phyloP scores from a whole-genome alignment of 2,329 filamentous ascomycete species.

The Rhexocercosporidium sp. region DNA sequence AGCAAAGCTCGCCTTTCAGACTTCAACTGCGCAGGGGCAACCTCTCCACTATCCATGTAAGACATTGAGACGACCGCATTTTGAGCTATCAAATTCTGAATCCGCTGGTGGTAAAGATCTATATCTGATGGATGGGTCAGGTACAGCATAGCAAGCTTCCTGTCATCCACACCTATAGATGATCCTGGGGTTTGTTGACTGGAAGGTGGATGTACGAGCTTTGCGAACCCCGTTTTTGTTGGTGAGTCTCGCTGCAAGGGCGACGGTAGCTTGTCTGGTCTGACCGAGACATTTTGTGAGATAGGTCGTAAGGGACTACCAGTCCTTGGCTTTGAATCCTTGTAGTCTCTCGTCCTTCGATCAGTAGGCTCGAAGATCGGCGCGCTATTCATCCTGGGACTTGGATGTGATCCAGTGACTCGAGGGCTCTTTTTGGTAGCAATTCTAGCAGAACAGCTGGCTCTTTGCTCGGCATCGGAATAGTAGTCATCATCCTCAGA shows the following conservation, averaged over 20 bases:
- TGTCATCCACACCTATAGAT: conserved; percentile 35
- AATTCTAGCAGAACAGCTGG: conserved; percentile 25
- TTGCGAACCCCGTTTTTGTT: conserved; percentile 24
- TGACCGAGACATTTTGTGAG: conserved; percentile 33
- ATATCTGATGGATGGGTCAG: conserved; percentile 33
- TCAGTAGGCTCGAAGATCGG: conserved; percentile 20
- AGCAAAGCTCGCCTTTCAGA: conserved; percentile 34
- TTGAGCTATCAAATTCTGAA: conserved; percentile 28
- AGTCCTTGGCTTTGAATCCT: conserved; percentile 23
- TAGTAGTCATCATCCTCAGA: conserved; percentile 41
- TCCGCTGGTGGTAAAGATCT: conserved; percentile 28
- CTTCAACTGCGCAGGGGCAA: conserved; percentile 32
- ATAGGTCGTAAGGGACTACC: conserved; percentile 39
- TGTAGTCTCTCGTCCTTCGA: conserved; percentile 13
- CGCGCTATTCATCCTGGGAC: conserved; percentile 19
- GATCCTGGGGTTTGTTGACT: conserved; percentile 32
- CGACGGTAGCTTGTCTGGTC: conserved; percentile 33
- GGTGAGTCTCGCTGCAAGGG: conserved; percentile 35
- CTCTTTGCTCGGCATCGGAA: conserved; percentile 27
- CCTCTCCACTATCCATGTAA: conserved; percentile 33
- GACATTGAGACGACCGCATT: conserved; percentile 31
- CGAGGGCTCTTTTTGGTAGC: conserved; percentile 28
- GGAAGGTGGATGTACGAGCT: conserved; percentile 20
- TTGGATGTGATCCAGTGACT: conserved; percentile 15
- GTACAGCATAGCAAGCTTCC: conserved; percentile 34